A percentile compares a stretch with the other conserved stretches of the same genome.
Evolutionary conservation across 2,329 filamentous ascomycete genomes (phyloP).

Genomic region (Fusarium coffeatum): DNA sequence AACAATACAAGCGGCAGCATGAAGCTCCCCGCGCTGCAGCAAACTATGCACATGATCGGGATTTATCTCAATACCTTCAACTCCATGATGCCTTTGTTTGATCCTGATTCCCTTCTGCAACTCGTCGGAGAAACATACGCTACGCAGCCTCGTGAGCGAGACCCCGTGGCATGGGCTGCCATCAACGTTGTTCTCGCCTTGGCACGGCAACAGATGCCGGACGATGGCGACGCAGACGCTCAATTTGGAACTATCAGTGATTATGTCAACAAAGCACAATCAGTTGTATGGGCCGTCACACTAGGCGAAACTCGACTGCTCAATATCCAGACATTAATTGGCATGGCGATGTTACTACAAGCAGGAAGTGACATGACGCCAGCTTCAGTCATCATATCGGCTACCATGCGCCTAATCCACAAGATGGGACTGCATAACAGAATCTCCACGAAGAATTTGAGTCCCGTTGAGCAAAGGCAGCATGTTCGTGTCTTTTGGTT

Average conservation of each 20-base stretch:
- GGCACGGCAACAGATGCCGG: constrained; percentile 4
- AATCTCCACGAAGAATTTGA: neutral
- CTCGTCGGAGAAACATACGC: constrained; percentile 13
- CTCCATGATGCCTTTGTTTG: neutral
- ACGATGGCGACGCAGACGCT: neutral
- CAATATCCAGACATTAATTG: constrained; percentile 12
- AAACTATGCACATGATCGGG: constrained; percentile 15
- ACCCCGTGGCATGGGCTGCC: constrained; percentile 2
- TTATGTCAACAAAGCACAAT: neutral
- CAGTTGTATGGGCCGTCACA: neutral
- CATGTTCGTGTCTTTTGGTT: constrained; percentile 13
- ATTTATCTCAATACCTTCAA: constrained; percentile 4
- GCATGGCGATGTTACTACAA: constrained; percentile 14
- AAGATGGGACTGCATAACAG: constrained; percentile 11
- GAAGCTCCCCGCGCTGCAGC: neutral
- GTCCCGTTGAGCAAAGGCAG: neutral
- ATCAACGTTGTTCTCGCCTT: constrained; percentile 16
- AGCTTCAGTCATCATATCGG: neutral
- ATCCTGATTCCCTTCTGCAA: neutral
- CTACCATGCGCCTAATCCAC: constrained; percentile 6
- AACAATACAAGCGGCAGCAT: neutral
- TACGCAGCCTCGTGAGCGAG: neutral
- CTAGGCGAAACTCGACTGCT: constrained; percentile 1
- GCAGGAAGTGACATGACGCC: neutral
- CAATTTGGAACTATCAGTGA: neutral